Conservation (phyloP, 2,329 filamentous ascomycete species). For the Drechslerella coelobrocha region DNA sequence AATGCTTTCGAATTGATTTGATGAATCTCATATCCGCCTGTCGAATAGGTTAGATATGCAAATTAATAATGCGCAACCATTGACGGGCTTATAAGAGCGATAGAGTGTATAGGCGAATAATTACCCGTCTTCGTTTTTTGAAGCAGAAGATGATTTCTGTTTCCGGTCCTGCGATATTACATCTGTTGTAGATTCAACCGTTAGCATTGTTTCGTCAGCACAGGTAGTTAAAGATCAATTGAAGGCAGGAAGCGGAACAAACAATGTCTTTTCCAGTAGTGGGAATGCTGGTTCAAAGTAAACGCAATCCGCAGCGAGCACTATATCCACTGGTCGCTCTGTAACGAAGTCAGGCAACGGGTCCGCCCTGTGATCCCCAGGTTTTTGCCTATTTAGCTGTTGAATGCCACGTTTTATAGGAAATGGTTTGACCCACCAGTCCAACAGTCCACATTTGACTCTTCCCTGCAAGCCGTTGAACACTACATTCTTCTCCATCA, state of each 20-base stretch:
- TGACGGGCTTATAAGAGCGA: too few species aligned
- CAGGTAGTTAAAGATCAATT: too few species aligned
- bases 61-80: too few species aligned
- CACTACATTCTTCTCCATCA: conserved; percentile 87
- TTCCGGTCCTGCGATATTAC: conserved; percentile 55
- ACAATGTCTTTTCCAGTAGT: conserved; percentile 78
- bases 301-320: conserved; percentile 95
- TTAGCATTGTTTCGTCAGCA: too few species aligned
- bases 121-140: conserved; percentile 78
- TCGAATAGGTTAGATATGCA: conserved; percentile 12
- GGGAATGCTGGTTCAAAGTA: conserved; percentile 98
- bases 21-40: conserved; percentile 63
- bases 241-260: too few species aligned
- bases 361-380: conserved; percentile 64
- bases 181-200: too few species aligned
- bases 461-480: conserved; percentile 73
- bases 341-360: conserved; percentile 65
- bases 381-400: conserved; percentile 2
- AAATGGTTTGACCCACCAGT: conserved; percentile 70
- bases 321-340: conserved; percentile 72
- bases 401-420: not conserved
- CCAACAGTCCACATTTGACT: conserved; percentile 74
- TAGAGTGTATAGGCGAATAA: not conserved
- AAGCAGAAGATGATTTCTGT: conserved; percentile 82
- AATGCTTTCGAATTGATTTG: conserved; percentile 62